Base-by-base conservation (phyloP, 345 rosid genomes). In the Eutrema japonicum region DNA sequence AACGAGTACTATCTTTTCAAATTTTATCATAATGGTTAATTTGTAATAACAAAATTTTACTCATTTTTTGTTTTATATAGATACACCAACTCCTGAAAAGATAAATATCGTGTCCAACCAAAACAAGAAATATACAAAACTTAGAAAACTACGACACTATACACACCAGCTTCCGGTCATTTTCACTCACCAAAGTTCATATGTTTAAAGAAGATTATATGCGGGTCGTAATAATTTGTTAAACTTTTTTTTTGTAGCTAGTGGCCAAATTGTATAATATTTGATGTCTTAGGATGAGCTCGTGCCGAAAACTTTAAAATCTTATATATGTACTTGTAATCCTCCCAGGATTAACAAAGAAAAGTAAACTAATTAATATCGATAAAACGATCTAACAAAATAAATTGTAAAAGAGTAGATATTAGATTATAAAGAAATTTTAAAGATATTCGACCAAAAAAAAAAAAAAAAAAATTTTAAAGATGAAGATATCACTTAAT, bases 181-280 rank as follows among this genome's bases (percentile, higher is more conserved):
- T 58, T 18, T 58, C 64, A 38, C n/a, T 18, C 3, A 58, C 64
- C 47, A 58, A 58, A 18, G 47, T 8, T 37, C 47, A 18, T 38
- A 22, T 22, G 1, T 22, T 0, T 22, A 22, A 22, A 22, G 26
- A 22, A 22, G 2, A 22, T 22, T 10, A 36, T 16, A 40, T 18
- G 2, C 7, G 47, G 18, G 11, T 40, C 22, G 18, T 60, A 41
- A 41, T 43, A 22, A 22, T 22, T 22, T 22, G 46, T 11, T 4
- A 12, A 42, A 42, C 5, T 11, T 12, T 3, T 43, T 5, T 13
- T 22, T 1, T 22, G 26, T 22, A 22, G 2, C 16, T 13, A 43
- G 48, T 13, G 16, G 48, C 48, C 45, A 43, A n/a, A n/a, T 45
- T 45, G 8, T 45, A n/a, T n/a, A n/a, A 13, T 45, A 45, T 45